Conservation (phyloP, 345 rosid genomes). For the Cardamine chenopodiifolia region DNA sequence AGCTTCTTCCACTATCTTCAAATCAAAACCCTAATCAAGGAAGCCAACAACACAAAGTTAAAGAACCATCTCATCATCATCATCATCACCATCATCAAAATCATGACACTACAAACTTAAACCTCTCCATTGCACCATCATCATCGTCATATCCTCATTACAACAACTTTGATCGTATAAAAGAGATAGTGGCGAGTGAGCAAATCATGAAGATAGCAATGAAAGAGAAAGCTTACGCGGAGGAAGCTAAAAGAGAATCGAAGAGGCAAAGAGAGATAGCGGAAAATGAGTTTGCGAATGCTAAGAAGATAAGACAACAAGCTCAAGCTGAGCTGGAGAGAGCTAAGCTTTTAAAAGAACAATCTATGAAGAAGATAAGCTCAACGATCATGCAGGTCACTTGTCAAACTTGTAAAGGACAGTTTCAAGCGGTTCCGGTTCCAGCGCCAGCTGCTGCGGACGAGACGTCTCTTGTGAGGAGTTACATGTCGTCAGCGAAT, state of each 20-base stretch:
- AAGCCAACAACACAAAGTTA: constrained; percentile 23
- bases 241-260: constrained; percentile 67
- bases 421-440: constrained; percentile 51
- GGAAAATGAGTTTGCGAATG: constrained; percentile 68
- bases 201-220: constrained; percentile 57
- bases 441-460: constrained; percentile 48
- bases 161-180: constrained; percentile 46
- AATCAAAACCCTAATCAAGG: constrained; percentile 38
- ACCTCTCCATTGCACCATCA: constrained; percentile 67
- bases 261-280: constrained; percentile 79
- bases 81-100: constrained; percentile 20
- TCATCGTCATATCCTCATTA: constrained; percentile 35
- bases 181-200: constrained; percentile 52
- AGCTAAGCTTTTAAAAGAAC: constrained; percentile 65
- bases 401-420: constrained; percentile 75
- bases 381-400: constrained; percentile 69
- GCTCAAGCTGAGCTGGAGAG: constrained; percentile 71
- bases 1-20: constrained; percentile 57
- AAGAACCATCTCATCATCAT: constrained; percentile 36
- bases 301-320: constrained; percentile 72
- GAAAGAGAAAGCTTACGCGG: constrained; percentile 71
- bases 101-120: constrained; percentile 51
- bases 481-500: constrained; percentile 82
- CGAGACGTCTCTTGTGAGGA: constrained; percentile 71
- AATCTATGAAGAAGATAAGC: constrained; percentile 69